Evolutionary conservation across 1,284 basidiomycete species (phyloP).

Genomic region (Coriolopsis trogii): DNA sequence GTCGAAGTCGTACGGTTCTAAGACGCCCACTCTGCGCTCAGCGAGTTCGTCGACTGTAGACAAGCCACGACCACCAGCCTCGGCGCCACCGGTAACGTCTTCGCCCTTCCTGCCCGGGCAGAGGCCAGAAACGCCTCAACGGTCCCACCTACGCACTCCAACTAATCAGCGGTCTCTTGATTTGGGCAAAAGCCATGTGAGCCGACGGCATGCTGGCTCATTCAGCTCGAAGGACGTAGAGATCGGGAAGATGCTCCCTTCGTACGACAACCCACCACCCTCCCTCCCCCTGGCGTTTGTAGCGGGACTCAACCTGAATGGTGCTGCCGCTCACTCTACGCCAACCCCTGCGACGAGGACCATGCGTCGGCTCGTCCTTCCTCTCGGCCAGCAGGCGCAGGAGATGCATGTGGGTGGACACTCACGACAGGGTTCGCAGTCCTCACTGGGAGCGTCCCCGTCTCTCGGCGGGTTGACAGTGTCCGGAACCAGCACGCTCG

Average conservation of each 20-base stretch:
- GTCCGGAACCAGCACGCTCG: slow-evolving; percentile 50
- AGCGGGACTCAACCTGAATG: slow-evolving; percentile 21
- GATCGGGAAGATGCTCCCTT: slow-evolving; percentile 81
- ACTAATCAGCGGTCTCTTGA: slow-evolving; percentile 26
- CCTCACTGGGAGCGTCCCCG: too few species aligned
- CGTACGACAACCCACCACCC: slow-evolving; percentile 47
- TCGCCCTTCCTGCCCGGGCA: slow-evolving; percentile 26
- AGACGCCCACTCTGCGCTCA: slow-evolving; percentile 25
- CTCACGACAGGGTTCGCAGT: slow-evolving; percentile 60
- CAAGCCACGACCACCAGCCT: slow-evolving; percentile 25
- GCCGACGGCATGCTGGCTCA: slow-evolving; percentile 88
- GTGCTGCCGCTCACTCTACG: slow-evolving; percentile 21
- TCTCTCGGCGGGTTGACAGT: slow-evolving; percentile 20
- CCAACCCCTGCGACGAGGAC: slow-evolving; percentile 50
- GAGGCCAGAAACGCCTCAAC: slow-evolving; percentile 19
- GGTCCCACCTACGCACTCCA: slow-evolving; percentile 25
- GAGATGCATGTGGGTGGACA: slow-evolving; percentile 39
- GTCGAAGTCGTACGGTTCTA: slow-evolving; percentile 28
- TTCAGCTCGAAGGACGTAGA: slow-evolving; percentile 93
- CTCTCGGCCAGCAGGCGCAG: slow-evolving; percentile 16
- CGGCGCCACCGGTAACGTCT: slow-evolving; percentile 31
- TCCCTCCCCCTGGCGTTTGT: slow-evolving; percentile 15
- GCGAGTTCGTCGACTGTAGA: slow-evolving; percentile 7
- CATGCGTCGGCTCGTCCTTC: slow-evolving; percentile 33
- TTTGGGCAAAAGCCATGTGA: slow-evolving; percentile 43